phyloP scores from a whole-genome alignment of 768 basidiomycete genomes.

The Amanita pallidorosea region DNA sequence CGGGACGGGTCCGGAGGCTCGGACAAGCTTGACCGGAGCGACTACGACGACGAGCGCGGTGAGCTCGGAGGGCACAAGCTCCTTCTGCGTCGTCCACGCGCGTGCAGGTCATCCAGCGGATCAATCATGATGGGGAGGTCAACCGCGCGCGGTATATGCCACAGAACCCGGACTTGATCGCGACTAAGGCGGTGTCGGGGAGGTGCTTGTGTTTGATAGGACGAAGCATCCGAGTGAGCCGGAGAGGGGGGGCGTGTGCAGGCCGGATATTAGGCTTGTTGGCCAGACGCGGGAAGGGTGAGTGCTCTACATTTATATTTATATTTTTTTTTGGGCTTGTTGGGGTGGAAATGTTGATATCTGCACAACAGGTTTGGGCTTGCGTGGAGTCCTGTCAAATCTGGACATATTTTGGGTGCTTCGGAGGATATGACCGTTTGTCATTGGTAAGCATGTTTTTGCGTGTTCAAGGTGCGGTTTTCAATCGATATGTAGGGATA shows the following conservation, averaged over 20 bases:
- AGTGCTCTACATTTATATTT: slow-evolving; percentile 17
- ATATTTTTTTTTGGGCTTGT: not conserved
- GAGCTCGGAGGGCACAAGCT: slow-evolving; percentile 91
- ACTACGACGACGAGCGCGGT: slow-evolving; percentile 88
- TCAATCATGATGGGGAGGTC: slow-evolving; percentile 93
- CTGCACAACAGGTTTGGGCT: slow-evolving; percentile 67
- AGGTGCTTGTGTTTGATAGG: slow-evolving; percentile 91
- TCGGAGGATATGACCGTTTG: slow-evolving; percentile 96
- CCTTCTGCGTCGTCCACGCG: slow-evolving; percentile 42
- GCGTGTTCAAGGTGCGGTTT: not conserved
- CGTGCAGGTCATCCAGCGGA: slow-evolving; percentile 84
- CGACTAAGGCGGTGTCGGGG: slow-evolving; percentile 85
- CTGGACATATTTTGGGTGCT: slow-evolving; percentile 80
- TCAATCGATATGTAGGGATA: slow-evolving; percentile 53
- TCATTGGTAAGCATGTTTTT: slow-evolving; percentile 54
- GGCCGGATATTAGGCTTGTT: slow-evolving; percentile 82
- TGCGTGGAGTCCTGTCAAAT: slow-evolving; percentile 80
- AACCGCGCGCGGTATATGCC: slow-evolving; percentile 99
- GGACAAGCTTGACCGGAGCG: slow-evolving; percentile 65
- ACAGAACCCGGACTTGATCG: slow-evolving; percentile 94
- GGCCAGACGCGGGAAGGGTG: slow-evolving; percentile 94
- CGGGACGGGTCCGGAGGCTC: slow-evolving; percentile 50
- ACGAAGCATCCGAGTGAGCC: slow-evolving; percentile 96
- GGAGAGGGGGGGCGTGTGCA: slow-evolving; percentile 67
- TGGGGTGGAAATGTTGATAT: slow-evolving; percentile 1